These are phyloP conservation scores for Plasmodium sp. DNA, from an alignment of 169 alveolate species.

Conservation along the genomic window DNA sequence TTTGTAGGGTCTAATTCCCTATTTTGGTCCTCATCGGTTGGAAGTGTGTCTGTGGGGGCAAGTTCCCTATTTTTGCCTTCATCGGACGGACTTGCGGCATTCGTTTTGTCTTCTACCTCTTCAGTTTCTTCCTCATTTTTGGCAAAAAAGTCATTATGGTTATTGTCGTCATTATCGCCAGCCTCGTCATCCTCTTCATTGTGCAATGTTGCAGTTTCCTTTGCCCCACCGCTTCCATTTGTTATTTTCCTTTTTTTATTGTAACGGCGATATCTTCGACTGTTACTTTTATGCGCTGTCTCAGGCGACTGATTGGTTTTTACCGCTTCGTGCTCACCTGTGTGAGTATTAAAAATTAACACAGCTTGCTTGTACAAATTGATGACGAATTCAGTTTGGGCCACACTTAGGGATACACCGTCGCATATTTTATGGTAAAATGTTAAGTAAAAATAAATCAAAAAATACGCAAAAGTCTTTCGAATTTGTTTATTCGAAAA, in stretches of 20 bases:
- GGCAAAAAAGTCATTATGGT: background rate
- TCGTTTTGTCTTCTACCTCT: background rate
- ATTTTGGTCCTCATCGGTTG: background rate
- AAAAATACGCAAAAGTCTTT: background rate
- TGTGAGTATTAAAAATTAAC: constrained; percentile 1
- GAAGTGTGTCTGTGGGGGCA: background rate
- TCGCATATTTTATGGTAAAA: constrained; percentile 36
- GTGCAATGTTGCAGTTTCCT: background rate
- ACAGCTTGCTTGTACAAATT: constrained; percentile 14
- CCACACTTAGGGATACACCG: background rate
- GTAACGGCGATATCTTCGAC: background rate
- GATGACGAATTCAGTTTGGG: background rate
- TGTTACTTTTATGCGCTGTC: background rate
- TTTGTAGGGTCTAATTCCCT: background rate
- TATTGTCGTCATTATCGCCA: background rate
- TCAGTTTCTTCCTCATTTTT: background rate
- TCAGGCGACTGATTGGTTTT: background rate
- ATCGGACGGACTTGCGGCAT: background rate
- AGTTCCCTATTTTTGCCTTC: background rate
- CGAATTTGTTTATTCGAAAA: background rate
- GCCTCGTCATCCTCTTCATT: background rate
- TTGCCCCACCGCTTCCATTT: background rate
- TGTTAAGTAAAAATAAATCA: constrained; percentile 47
- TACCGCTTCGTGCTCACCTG: background rate
- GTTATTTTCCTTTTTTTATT: background rate